Percentiles rank a stretch among this genome's conserved stretches.
Evolutionary conservation across 2,329 filamentous ascomycete species (phyloP).

Genomic region (Aureobasidium sp.): DNA sequence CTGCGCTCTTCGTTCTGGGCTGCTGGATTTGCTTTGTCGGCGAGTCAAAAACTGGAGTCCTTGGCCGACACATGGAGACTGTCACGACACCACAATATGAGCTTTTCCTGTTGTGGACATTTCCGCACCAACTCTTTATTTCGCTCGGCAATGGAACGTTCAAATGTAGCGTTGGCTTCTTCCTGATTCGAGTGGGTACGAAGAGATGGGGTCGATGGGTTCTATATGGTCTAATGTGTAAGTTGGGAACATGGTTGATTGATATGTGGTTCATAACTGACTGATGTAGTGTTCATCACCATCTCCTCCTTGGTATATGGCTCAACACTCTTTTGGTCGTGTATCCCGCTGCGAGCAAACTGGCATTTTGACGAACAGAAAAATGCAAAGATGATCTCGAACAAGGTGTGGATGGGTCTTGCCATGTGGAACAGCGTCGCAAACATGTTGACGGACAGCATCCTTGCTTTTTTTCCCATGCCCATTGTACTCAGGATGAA

Average conservation of each 20-base stretch:
- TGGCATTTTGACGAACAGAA: slow-evolving; percentile 4
- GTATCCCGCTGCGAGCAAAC: neutral
- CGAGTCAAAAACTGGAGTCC: neutral
- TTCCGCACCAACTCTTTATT: neutral
- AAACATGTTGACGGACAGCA: neutral
- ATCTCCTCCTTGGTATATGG: neutral
- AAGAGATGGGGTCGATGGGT: neutral
- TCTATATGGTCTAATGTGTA: neutral
- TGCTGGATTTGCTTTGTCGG: slow-evolving; percentile 2
- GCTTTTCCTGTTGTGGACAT: neutral
- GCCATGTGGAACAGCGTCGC: neutral
- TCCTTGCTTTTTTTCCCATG: neutral
- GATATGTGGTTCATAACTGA: neutral
- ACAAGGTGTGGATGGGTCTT: neutral
- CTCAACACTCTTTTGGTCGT: neutral
- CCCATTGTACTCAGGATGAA: neutral
- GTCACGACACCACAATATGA: neutral
- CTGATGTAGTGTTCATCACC: neutral
- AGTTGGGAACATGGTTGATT: neutral
- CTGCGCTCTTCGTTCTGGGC: neutral
- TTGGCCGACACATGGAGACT: neutral
- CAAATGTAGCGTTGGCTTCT: neutral
- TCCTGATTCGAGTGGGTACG: neutral
- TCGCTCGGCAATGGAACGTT: neutral
- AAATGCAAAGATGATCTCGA: neutral